Evolutionary conservation across 1,284 basidiomycete genomes (phyloP), one percentile per base, ranked within the genome.

Genomic region (Ustilago crameri): DNA sequence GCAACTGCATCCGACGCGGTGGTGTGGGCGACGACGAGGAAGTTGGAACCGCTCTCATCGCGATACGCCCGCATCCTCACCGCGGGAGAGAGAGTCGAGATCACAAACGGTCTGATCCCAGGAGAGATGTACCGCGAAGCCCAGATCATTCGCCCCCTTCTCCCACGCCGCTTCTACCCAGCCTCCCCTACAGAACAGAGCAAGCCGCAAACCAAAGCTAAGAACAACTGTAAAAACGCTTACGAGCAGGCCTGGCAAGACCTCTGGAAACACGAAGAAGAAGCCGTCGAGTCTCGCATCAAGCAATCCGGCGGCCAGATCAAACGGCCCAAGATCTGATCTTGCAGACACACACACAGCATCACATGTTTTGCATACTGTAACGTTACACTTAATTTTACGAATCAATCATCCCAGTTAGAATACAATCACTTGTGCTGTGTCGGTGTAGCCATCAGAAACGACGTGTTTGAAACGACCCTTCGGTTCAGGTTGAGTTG

Each of bases 1-100:
- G 64, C 69, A 1, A 63, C 58, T 0, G 74, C 74, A 7, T 65
- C 74, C 5, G 54, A 78, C n/a, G 60, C 63, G 7, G 41, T 74
- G 1, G 58, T 75, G 2, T 79, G 78, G 78, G 68, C 59, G 2
- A 49, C 58, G 0, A 59, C 60, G 7, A 48, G 71, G 1, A 60
- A 65, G 3, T 24, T 76, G 15, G 73, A 73, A 34, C 35, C 58
- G 2, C 38, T 54, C 7, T 37, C 57, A 0, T 30, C 41, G 2
- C 52, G 61, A 8, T 52, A 59, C n/a, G 23, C 34, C 3, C 52
- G 54, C 9, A 49, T 61, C 42, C 23, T 51, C 5, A n/a, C 52
- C 41, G 24, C 14, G 22, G 3, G 23, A 60, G 18, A 40, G 23
- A 42, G 20, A 18, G 24, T 32, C 43, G 9, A 56, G 46, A 27